Evolutionary conservation across 2,329 filamentous ascomycete species (phyloP).

Genomic region (Penicillium sp.): DNA sequence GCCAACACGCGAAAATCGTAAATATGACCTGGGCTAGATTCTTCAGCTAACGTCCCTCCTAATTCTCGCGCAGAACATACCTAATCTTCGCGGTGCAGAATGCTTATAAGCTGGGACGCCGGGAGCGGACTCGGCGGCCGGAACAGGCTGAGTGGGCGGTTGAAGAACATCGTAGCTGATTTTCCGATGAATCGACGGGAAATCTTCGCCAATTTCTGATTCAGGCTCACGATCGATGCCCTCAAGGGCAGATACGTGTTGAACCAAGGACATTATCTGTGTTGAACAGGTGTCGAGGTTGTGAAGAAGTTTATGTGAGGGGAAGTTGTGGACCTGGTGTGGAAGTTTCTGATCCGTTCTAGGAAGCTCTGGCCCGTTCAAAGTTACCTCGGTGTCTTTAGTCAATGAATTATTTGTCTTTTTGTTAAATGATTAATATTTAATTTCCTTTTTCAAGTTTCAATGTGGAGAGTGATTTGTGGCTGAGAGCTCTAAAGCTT

Average conservation of each 20-base stretch:
- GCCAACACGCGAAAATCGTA: conserved; percentile 70
- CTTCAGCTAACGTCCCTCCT: conserved; percentile 3
- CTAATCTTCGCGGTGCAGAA: conserved; percentile 37
- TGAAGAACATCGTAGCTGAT: conserved; percentile 47
- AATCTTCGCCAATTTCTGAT: conserved; percentile 13
- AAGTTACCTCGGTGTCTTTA: neutral
- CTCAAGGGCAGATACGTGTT: conserved; percentile 52
- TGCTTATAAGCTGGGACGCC: conserved; percentile 53
- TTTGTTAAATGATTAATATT: neutral
- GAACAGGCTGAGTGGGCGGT: conserved; percentile 30
- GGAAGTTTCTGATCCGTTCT: neutral
- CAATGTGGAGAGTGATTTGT: too few species aligned
- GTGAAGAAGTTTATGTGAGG: neutral
- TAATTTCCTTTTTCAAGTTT: too few species aligned
- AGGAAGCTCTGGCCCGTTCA: neutral
- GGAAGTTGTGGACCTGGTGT: neutral
- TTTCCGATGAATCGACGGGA: conserved; percentile 22
- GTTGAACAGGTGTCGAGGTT: conserved; percentile 9
- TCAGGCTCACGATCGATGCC: conserved; percentile 47
- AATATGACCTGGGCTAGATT: conserved; percentile 58
- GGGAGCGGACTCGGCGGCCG: conserved; percentile 39
- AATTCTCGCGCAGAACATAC: conserved; percentile 9
- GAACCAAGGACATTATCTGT: conserved; percentile 50
- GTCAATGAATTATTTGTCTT: neutral
- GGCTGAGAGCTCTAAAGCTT: too few species aligned